phyloP scores from a whole-genome alignment of 208 protist genomes.

The Trypanosoma theileri region DNA sequence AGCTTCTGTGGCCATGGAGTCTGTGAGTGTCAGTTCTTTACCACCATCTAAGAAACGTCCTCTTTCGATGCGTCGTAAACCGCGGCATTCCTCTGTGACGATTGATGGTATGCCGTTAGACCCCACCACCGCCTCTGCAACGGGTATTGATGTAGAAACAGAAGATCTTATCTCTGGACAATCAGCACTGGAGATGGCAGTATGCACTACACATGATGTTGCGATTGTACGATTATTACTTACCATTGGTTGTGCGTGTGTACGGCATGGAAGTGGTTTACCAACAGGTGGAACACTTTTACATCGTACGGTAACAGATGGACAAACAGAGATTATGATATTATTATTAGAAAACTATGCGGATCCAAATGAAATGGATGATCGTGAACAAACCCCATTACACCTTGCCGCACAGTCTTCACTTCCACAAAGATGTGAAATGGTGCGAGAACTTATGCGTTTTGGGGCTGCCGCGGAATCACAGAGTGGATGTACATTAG shows the following conservation, averaged over 20 bases:
- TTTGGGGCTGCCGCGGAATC: conserved; percentile 42
- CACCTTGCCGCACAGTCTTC: conserved; percentile 36
- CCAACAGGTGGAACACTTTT: conserved; percentile 54
- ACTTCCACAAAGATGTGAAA: conserved; percentile 18
- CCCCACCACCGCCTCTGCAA: background rate
- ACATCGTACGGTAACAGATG: conserved; percentile 54
- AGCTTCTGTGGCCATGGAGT: background rate
- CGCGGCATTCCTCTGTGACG: background rate
- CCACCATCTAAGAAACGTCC: background rate
- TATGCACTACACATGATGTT: conserved; percentile 29
- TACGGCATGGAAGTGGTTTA: conserved; percentile 46
- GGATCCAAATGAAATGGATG: conserved; percentile 64
- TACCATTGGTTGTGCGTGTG: conserved; percentile 45
- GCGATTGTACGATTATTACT: conserved; percentile 49
- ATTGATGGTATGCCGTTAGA: conserved; percentile 11
- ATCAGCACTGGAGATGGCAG: conserved; percentile 76
- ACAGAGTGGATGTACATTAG: conserved; percentile 53
- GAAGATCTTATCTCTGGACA: conserved; percentile 36
- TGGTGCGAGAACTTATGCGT: conserved; percentile 51
- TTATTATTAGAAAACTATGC: conserved; percentile 70
- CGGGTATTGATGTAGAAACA: conserved; percentile 58
- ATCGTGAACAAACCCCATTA: conserved; percentile 63
- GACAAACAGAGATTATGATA: conserved; percentile 30
- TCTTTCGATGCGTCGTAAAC: background rate
- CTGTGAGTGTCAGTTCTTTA: background rate